Conservation (phyloP, 257 asterid genomes). For the Linderniella brevidens region DNA sequence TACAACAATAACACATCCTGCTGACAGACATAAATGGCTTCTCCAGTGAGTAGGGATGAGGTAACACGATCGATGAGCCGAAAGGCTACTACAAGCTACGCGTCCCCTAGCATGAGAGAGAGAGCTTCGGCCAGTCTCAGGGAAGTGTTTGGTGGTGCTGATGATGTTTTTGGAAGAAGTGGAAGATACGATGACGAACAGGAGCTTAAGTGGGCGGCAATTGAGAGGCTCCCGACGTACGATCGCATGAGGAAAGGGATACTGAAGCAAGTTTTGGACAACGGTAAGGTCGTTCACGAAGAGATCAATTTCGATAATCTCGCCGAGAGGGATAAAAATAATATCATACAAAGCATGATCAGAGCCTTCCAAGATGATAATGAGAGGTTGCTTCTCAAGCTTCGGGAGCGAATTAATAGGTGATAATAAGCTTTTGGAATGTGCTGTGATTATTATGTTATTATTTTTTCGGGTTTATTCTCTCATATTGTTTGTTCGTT, state of each 20-base stretch:
- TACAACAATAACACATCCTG: too few relatives aligned
- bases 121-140: too few relatives aligned
- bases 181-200: constrained; percentile 25
- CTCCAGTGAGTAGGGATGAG: too few relatives aligned
- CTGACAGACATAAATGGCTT: too few relatives aligned
- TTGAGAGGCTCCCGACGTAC: constrained; percentile 38
- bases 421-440: neutral
- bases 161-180: neutral
- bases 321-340: constrained; percentile 20
- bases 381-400: constrained; percentile 28
- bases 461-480: neutral
- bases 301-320: constrained; percentile 18
- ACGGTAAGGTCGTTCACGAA: constrained; percentile 25
- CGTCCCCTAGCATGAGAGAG: too few relatives aligned
- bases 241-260: constrained; percentile 33
- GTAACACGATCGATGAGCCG: too few relatives aligned
- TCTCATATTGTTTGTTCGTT: neutral
- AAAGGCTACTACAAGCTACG: too few relatives aligned
- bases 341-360: constrained; percentile 23
- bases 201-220: constrained; percentile 40
- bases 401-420: constrained; percentile 32
- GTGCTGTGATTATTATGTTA: constrained; percentile 8
- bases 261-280: constrained; percentile 24
- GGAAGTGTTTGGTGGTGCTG: too few relatives aligned
- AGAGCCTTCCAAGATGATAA: constrained; percentile 31